phyloP scores from a whole-genome alignment of 176 grass and related monocot species.

The Tuctoria greenei region DNA sequence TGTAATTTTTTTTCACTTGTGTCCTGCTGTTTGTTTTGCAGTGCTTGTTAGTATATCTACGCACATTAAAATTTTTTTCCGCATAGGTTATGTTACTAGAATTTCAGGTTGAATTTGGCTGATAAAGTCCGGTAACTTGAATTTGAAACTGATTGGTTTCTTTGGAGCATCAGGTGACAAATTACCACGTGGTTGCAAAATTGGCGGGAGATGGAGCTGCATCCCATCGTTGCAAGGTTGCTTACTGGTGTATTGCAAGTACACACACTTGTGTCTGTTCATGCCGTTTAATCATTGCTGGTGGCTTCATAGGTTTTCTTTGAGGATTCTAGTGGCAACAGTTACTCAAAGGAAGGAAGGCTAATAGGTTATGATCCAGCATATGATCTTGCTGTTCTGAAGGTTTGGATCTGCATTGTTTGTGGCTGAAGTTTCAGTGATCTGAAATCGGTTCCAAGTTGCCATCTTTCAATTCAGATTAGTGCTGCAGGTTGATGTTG shows the following conservation, averaged over 20 bases:
- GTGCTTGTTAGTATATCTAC: not conserved
- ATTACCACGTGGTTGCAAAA: constrained; percentile 86
- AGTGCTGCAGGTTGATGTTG: constrained; percentile 57
- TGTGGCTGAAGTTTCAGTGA: constrained; percentile 27
- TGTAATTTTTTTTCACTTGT: not conserved
- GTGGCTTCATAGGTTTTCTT: constrained; percentile 51
- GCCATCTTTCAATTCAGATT: constrained; percentile 32
- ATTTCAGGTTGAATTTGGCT: not conserved
- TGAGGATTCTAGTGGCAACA: constrained; percentile 60
- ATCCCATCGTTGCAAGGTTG: constrained; percentile 69
- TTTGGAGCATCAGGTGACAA: constrained; percentile 62
- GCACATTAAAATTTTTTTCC: not conserved
- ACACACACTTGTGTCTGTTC: not conserved
- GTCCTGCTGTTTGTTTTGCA: not conserved
- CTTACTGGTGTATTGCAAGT: not conserved
- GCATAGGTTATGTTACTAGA: not conserved
- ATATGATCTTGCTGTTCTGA: constrained; percentile 82
- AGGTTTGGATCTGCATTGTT: constrained; percentile 44
- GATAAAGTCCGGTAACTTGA: not conserved
- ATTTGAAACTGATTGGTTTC: not conserved
- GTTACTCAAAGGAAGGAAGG: constrained; percentile 63
- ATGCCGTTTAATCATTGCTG: not conserved
- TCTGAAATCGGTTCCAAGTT: constrained; percentile 23
- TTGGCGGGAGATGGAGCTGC: constrained; percentile 58
- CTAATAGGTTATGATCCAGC: constrained; percentile 71